phyloP scores from a whole-genome alignment of 345 rosid genomes.

The Sisymbrium irio region DNA sequence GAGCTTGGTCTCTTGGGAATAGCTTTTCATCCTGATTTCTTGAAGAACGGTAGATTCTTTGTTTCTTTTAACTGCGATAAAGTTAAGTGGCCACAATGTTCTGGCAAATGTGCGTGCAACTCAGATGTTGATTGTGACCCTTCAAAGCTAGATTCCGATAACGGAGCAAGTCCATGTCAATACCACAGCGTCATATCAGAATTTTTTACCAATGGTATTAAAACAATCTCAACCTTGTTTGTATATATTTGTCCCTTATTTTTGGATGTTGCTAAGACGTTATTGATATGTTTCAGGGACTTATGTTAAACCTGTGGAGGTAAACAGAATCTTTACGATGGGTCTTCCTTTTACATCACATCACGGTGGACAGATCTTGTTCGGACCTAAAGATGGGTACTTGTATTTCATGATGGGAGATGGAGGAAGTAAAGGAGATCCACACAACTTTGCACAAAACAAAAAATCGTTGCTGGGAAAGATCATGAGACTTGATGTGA shows the following conservation, averaged over 20 bases:
- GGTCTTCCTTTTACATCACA: constrained; percentile 46
- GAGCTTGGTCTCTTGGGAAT: constrained; percentile 68
- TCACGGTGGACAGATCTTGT: constrained; percentile 57
- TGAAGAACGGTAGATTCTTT: constrained; percentile 65
- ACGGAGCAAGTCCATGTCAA: constrained; percentile 67
- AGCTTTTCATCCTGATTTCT: constrained; percentile 71
- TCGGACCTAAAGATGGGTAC: constrained; percentile 55
- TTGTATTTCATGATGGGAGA: constrained; percentile 57
- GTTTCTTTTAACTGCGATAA: constrained; percentile 78
- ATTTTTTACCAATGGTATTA: constrained; percentile 52
- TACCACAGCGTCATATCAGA: constrained; percentile 68
- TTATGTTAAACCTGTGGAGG: constrained; percentile 39
- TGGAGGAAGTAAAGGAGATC: constrained; percentile 41
- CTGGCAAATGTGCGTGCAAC: constrained; percentile 80
- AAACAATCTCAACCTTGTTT: constrained; percentile 27
- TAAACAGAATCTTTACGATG: constrained; percentile 50
- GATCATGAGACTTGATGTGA: constrained; percentile 53
- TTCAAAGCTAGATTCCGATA: constrained; percentile 50
- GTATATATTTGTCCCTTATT: constrained; percentile 1
- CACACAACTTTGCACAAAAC: constrained; percentile 47
- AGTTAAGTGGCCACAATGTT: constrained; percentile 59
- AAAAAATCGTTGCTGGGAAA: constrained; percentile 59
- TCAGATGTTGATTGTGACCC: constrained; percentile 81
- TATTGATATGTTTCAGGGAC: constrained; percentile 20
- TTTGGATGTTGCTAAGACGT: background rate